Conservation (phyloP, 1,284 basidiomycete genomes). For the Termitomyces sp. region DNA sequence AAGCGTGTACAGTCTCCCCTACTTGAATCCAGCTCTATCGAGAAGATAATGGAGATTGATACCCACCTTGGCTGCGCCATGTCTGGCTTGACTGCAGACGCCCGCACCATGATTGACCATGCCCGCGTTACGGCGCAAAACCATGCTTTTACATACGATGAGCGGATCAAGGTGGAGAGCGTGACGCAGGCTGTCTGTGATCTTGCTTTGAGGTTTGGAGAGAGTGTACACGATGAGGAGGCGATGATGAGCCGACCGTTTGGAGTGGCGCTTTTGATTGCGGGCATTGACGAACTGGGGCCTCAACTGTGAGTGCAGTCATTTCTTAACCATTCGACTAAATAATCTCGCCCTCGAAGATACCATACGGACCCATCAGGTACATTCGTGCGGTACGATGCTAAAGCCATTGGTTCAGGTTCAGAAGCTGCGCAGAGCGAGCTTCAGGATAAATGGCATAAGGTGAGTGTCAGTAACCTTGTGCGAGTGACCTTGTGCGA, state of each 20-base stretch:
- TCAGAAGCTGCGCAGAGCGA: conserved; percentile 97
- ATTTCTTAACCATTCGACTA: neutral
- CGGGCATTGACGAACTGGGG: conserved; percentile 93
- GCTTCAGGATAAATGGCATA: conserved; percentile 96
- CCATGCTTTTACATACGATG: conserved; percentile 96
- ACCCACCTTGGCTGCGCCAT: conserved; percentile 95
- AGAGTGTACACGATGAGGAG: conserved; percentile 98
- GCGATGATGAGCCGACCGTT: conserved; percentile 99
- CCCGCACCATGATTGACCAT: conserved; percentile 99
- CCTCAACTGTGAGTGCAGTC: conserved; percentile 77
- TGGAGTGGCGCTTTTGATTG: conserved; percentile 95
- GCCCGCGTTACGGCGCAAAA: conserved; percentile 96
- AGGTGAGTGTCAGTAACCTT: conserved; percentile 46
- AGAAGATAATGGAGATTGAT: conserved; percentile 99
- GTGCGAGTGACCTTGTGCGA: neutral
- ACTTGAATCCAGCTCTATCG: conserved; percentile 92
- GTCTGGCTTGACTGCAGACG: conserved; percentile 97
- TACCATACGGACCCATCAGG: conserved; percentile 99
- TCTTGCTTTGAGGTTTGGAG: conserved; percentile 94
- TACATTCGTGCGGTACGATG: conserved; percentile 94
- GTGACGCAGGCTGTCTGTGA: conserved; percentile 98
- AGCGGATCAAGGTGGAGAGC: conserved; percentile 94
- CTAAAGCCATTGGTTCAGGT: conserved; percentile 97
- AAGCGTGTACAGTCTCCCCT: conserved; percentile 98
- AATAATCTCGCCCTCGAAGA: conserved; percentile 37